These are phyloP conservation scores for Aspergillus affinis DNA, from an alignment of 495 filamentous ascomycete species.

Conservation along the genomic window DNA sequence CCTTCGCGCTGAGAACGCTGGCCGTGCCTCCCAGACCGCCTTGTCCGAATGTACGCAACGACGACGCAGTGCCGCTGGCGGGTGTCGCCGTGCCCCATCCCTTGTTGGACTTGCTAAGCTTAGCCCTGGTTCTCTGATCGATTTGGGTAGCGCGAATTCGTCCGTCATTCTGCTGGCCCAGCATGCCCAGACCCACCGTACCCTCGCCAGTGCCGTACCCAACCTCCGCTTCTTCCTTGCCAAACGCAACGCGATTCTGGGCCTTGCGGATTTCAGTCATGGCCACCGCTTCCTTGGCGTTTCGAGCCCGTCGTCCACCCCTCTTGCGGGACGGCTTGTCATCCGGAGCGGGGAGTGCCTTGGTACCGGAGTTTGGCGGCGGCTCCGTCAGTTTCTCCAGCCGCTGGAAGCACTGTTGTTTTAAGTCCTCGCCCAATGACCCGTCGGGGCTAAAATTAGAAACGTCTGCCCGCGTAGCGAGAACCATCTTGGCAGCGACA, in stretches of 20 bases:
- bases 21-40: slow-evolving; percentile 53
- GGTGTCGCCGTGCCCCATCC: slow-evolving; percentile 85
- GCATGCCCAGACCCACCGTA: slow-evolving; percentile 91
- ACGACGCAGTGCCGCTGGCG: slow-evolving; percentile 63
- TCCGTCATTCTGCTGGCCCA: slow-evolving; percentile 83
- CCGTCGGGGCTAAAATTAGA: slow-evolving; percentile 83
- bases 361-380: slow-evolving; percentile 83
- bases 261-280: slow-evolving; percentile 97
- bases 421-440: slow-evolving; percentile 79
- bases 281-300: slow-evolving; percentile 94
- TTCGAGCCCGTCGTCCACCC: slow-evolving; percentile 85
- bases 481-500: slow-evolving; percentile 87
- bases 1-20: slow-evolving; percentile 68
- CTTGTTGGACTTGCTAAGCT: slow-evolving; percentile 90
- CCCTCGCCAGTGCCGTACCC: slow-evolving; percentile 87
- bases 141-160: slow-evolving; percentile 84
- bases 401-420: slow-evolving; percentile 76
- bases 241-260: slow-evolving; percentile 94
- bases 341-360: slow-evolving; percentile 89
- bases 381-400: slow-evolving; percentile 94
- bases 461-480: slow-evolving; percentile 85
- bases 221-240: slow-evolving; percentile 92
- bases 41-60: slow-evolving; percentile 74
- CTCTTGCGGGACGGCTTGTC: slow-evolving; percentile 94
- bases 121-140: slow-evolving; percentile 89